These are phyloP conservation scores for Sarocladium kiliense DNA, from an alignment of 2,329 filamentous ascomycete species.

Conservation along the genomic window DNA sequence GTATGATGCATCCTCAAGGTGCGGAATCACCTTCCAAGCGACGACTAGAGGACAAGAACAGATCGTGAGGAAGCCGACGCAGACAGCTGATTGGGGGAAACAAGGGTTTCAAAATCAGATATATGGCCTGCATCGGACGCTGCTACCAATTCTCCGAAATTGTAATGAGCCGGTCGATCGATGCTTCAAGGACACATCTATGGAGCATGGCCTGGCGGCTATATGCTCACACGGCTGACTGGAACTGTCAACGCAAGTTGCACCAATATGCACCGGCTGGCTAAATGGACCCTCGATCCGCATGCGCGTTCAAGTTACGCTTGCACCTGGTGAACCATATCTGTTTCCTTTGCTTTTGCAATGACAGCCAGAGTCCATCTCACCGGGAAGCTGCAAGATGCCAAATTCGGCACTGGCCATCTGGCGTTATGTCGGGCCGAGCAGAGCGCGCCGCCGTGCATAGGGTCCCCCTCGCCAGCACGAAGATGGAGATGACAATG, in stretches of 20 bases:
- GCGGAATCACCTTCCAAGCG: neutral
- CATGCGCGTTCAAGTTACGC: neutral
- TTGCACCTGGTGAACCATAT: no score
- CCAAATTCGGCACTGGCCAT: neutral
- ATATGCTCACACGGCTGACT: neutral
- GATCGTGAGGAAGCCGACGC: neutral
- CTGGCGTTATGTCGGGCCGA: constrained; percentile 5
- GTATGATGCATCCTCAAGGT: no score
- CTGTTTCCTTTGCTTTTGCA: no score
- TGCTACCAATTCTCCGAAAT: constrained; percentile 5
- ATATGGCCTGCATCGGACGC: constrained; percentile 2
- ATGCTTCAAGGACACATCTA: neutral
- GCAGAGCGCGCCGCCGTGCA: neutral
- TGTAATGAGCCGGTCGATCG: constrained; percentile 4
- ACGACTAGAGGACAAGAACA: neutral
- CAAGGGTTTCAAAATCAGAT: neutral
- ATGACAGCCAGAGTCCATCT: no score
- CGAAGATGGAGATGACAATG: neutral
- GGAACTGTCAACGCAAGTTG: neutral
- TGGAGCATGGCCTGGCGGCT: neutral
- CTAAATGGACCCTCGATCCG: constrained; percentile 3
- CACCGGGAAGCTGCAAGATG: no score
- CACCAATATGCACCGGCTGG: neutral
- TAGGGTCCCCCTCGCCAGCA: neutral
- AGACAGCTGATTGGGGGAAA: neutral